Percentiles rank a stretch among this genome's conserved stretches.
phyloP scores from a whole-genome alignment of 106 monocot genomes.

The Hemerocallis citrina region DNA sequence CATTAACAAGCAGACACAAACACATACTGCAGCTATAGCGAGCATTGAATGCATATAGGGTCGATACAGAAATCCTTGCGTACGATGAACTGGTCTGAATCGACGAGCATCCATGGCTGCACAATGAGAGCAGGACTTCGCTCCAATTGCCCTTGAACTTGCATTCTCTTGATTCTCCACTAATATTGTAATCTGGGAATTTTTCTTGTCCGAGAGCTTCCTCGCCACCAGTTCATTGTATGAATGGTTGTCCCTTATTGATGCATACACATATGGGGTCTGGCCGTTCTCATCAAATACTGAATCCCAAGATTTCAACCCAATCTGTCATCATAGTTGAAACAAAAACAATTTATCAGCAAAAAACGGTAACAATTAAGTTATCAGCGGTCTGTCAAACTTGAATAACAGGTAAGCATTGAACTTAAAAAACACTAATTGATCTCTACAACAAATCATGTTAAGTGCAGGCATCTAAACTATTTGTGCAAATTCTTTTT shows the following conservation, averaged over 20 bases:
- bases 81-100: not conserved
- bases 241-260: slow-evolving; percentile 25
- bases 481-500: no score
- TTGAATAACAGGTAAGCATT: no score
- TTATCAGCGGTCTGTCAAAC: no score
- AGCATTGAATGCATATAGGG: slow-evolving; percentile 51
- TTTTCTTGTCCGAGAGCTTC: slow-evolving; percentile 27
- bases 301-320: slow-evolving; percentile 33
- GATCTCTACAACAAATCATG: no score
- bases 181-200: slow-evolving; percentile 22
- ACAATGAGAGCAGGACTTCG: slow-evolving; percentile 33
- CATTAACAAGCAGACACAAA: slow-evolving; percentile 64
- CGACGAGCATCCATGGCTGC: slow-evolving; percentile 9
- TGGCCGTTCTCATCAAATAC: slow-evolving; percentile 27
- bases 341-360: not conserved
- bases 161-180: slow-evolving; percentile 8
- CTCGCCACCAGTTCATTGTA: slow-evolving; percentile 32
- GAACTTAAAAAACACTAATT: no score
- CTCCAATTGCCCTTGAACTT: not conserved
- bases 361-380: no score
- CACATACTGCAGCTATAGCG: slow-evolving; percentile 72
- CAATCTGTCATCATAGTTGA: slow-evolving; percentile 24
- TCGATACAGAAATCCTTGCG: slow-evolving; percentile 21
- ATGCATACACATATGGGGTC: slow-evolving; percentile 32
- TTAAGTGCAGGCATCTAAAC: no score